Conservation (phyloP, 345 rosid genomes). For the Brassica carinata region DNA sequence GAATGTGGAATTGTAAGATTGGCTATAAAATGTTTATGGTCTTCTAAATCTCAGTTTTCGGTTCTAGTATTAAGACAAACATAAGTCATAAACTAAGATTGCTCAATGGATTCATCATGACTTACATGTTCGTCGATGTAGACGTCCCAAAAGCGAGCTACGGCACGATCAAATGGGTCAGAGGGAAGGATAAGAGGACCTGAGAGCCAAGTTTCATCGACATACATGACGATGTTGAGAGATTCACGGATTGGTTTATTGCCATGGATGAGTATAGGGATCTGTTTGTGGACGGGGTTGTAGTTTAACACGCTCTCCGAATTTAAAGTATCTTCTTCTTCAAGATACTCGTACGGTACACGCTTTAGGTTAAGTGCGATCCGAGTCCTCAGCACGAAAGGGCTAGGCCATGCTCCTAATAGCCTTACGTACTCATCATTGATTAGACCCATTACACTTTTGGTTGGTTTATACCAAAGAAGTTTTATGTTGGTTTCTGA, state of each 20-base stretch:
- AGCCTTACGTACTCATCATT: conserved; percentile 50
- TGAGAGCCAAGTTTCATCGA: conserved; percentile 39
- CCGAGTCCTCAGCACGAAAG: conserved; percentile 67
- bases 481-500: conserved; percentile 3
- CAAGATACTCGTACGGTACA: conserved; percentile 38
- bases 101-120: not conserved
- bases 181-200: conserved; percentile 44
- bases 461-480: not conserved
- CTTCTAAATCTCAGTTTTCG: not conserved
- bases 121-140: conserved; percentile 54
- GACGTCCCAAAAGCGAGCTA: conserved; percentile 43
- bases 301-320: conserved; percentile 40
- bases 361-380: conserved; percentile 48
- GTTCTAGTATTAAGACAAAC: not conserved
- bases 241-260: conserved; percentile 43
- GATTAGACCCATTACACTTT: conserved; percentile 16
- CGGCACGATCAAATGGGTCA: conserved; percentile 40
- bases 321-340: conserved; percentile 39
- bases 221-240: conserved; percentile 41
- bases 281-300: conserved; percentile 42
- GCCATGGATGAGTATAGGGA: conserved; percentile 45
- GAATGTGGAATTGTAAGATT: not conserved
- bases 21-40: not conserved
- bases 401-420: conserved; percentile 83
- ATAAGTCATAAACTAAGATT: not conserved